Base-by-base conservation (phyloP, 2,329 filamentous ascomycete species). In the Colletotrichum trifolii region DNA sequence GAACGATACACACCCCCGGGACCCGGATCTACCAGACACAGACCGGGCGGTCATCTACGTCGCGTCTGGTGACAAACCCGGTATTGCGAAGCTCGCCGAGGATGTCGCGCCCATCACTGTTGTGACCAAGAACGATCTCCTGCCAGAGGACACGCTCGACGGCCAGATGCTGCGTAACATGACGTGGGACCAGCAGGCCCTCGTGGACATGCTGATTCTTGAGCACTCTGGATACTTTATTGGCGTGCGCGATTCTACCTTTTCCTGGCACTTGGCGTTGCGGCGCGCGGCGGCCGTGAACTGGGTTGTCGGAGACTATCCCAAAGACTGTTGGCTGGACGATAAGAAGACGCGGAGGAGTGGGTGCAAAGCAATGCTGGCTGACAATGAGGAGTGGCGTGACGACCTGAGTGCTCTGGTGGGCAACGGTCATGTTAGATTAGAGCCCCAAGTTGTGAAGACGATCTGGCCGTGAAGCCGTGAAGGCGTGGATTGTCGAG, bases 181-280 rank as follows among this genome's bases (percentile, higher is more conserved):
- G 46, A 48, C 46, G 17, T 48, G 46, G 46, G 46, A 48, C 17
- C 46, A 48, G 46, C 46, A 48, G 46, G 46, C 46, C 8, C 46
- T 48, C 46, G 46, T 48, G 9, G 46, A 48, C 10, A 48, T 48
- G 46, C 46, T 48, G 46, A 48, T 48, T 25, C 46, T 48, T 25
- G 46, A 48, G 46, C 17, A 25, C 54, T n/a, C 46, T 48, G 52
- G 17, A 4, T 43, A 43, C 42, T 43, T 43, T 15, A 43, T 43
- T 15, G 42, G 42, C 42, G 42, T 43, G 4, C 42, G 42, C 12
- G 42, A 43, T 9, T 43, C 42, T 13, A 43, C 42, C 13, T 43
- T 13, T 15, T 43, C 42, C 3, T 43, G 42, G 42, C 42, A 43
- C 12, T 15, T 43, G 42, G 42, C 42, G 13, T 8, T 43, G 2